Evolutionary conservation across 352 stramenopile species (phyloP).

Genomic region (Phytopythium helicoides): DNA sequence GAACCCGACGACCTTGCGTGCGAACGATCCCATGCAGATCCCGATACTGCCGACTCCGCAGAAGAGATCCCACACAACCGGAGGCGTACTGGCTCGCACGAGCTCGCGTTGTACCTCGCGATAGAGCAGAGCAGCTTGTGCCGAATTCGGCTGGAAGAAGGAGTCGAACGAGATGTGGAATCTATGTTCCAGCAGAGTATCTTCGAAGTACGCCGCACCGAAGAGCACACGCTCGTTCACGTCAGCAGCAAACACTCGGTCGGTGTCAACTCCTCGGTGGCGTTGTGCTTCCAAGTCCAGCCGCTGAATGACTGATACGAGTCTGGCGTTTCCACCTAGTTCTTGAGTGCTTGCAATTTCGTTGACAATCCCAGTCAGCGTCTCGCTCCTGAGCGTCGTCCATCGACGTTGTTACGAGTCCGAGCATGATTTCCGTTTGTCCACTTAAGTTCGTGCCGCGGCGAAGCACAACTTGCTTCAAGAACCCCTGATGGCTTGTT

Average conservation of each 20-base stretch:
- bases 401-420: constrained; percentile 55
- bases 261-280: constrained; percentile 13
- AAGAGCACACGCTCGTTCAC: constrained; percentile 37
- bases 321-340: neutral
- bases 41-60: constrained; percentile 79
- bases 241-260: neutral
- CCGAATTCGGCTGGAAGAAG: constrained; percentile 81
- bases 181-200: constrained; percentile 52
- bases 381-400: constrained; percentile 27
- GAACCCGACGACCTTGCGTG: constrained; percentile 55
- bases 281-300: constrained; percentile 59
- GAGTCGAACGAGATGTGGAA: constrained; percentile 73
- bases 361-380: constrained; percentile 29
- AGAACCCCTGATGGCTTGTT: constrained; percentile 47
- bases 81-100: constrained; percentile 20
- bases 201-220: constrained; percentile 42
- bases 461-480: constrained; percentile 71
- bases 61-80: constrained; percentile 77
- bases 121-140: constrained; percentile 57
- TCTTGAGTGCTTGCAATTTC: constrained; percentile 16
- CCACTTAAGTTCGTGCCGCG: constrained; percentile 26
- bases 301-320: constrained; percentile 67
- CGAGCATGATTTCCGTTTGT: constrained; percentile 55
- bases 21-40: constrained; percentile 59
- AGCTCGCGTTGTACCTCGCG: constrained; percentile 44